phyloP scores from a whole-genome alignment of 768 basidiomycete genomes.

The Rhodocollybia butyracea region DNA sequence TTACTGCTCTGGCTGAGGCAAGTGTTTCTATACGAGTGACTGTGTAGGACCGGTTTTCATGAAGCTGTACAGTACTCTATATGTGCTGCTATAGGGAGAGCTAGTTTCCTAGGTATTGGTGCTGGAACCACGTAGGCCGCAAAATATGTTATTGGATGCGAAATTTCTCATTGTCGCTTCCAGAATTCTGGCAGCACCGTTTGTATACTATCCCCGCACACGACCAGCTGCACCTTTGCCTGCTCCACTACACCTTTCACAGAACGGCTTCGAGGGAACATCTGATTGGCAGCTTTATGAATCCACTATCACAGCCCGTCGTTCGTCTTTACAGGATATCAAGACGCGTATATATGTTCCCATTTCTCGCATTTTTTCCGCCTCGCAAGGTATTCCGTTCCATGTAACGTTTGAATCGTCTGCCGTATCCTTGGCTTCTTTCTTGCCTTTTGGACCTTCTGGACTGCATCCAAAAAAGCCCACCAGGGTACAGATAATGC shows the following conservation, averaged over 20 bases:
- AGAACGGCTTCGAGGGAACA: constrained; percentile 37
- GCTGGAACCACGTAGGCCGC: constrained; percentile 51
- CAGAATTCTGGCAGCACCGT: constrained; percentile 56
- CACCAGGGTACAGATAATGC: constrained; percentile 59
- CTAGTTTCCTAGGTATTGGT: constrained; percentile 48
- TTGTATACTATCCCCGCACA: constrained; percentile 65
- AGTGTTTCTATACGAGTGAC: constrained; percentile 9
- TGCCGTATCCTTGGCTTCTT: constrained; percentile 52
- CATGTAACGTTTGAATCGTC: constrained; percentile 59
- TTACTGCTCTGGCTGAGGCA: constrained; percentile 56
- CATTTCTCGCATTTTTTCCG: constrained; percentile 54
- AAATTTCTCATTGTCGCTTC: constrained; percentile 2
- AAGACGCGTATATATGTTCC: constrained; percentile 47
- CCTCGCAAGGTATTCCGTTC: constrained; percentile 63
- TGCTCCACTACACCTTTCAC: constrained; percentile 31
- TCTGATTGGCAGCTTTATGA: constrained; percentile 51
- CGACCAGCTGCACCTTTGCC: constrained; percentile 56
- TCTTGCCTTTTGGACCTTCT: constrained; percentile 57
- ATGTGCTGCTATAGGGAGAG: constrained; percentile 49
- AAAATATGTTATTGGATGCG: neutral
- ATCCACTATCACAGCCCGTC: constrained; percentile 38
- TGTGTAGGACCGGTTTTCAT: neutral
- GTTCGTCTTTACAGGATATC: constrained; percentile 36
- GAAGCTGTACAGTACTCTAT: constrained; percentile 48
- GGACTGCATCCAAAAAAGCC: constrained; percentile 27